These are phyloP conservation scores for Amanita molliuscula DNA, from an alignment of 768 basidiomycete species.

Conservation along the genomic window DNA sequence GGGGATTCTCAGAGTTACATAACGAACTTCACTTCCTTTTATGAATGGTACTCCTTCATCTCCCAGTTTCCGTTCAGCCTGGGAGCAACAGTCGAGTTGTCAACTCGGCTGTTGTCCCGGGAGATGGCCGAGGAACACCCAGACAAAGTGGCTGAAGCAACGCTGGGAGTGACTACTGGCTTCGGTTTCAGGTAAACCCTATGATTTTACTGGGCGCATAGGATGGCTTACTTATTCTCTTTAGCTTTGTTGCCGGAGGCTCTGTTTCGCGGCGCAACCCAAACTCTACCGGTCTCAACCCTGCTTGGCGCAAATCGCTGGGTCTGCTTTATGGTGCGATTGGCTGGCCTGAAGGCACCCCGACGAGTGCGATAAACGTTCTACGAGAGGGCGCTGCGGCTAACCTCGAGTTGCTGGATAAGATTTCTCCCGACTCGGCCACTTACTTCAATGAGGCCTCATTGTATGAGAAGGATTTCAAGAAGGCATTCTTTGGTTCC, in stretches of 20 bases:
- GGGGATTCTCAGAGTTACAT: neutral
- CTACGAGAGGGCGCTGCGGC: slow-evolving; percentile 10
- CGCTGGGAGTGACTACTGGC: neutral
- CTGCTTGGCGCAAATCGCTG: slow-evolving; percentile 36
- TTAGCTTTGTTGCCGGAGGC: slow-evolving; percentile 34
- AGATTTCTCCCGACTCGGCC: slow-evolving; percentile 23
- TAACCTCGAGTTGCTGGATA: slow-evolving; percentile 15
- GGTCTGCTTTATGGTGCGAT: slow-evolving; percentile 17
- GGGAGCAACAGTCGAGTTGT: neutral
- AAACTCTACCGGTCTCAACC: slow-evolving; percentile 31
- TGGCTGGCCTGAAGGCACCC: slow-evolving; percentile 11
- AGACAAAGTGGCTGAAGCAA: neutral
- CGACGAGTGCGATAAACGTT: neutral
- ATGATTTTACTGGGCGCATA: no score
- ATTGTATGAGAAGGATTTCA: slow-evolving; percentile 28
- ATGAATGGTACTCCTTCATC: neutral
- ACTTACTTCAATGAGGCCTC: slow-evolving; percentile 44
- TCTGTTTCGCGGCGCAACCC: slow-evolving; percentile 26
- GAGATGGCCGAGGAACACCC: neutral
- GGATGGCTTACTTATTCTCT: neutral
- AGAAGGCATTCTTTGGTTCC: slow-evolving; percentile 33
- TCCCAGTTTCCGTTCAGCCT: neutral
- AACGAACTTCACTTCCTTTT: neutral
- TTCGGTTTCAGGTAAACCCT: neutral
- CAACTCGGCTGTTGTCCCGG: neutral